Conservation (phyloP, 139 green algal species). For the Chlorella sp. region DNA sequence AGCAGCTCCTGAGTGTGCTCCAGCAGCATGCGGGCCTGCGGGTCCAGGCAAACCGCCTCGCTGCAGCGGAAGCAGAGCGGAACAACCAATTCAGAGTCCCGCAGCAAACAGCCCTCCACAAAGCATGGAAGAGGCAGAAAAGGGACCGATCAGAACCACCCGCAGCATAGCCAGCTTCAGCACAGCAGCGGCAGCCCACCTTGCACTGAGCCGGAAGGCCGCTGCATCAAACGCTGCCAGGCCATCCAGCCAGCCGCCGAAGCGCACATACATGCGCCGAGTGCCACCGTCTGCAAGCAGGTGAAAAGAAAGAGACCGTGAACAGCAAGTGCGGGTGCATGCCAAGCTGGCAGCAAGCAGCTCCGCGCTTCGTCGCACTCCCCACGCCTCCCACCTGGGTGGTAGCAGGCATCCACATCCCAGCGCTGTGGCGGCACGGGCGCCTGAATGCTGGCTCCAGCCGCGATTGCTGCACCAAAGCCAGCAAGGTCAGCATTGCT, state of each 20-base stretch:
- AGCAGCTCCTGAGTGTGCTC: conserved; percentile 48
- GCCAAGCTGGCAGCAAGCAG: no score
- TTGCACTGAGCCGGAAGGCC: conserved; percentile 59
- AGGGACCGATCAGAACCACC: neutral
- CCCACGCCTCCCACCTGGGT: neutral
- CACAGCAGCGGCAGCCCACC: neutral
- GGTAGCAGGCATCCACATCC: conserved; percentile 17
- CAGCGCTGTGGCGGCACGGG: conserved; percentile 22
- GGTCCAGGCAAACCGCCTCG: conserved; percentile 77
- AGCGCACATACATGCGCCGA: conserved; percentile 49
- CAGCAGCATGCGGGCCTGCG: conserved; percentile 77
- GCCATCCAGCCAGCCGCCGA: conserved; percentile 68
- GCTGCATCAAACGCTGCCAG: conserved; percentile 70
- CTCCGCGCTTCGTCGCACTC: no score
- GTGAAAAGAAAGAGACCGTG: no score
- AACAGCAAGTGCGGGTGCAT: no score
- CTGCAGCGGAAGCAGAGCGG: neutral
- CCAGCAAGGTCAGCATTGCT: conserved; percentile 11
- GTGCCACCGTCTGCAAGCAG: conserved; percentile 1
- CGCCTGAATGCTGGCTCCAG: neutral
- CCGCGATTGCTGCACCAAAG: neutral
- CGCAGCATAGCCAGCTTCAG: neutral
- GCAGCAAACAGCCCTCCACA: no score
- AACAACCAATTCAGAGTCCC: no score
- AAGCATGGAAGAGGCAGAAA: no score